Conservation (phyloP, 495 filamentous ascomycete species). For the Aspergillus coremiiformis region DNA sequence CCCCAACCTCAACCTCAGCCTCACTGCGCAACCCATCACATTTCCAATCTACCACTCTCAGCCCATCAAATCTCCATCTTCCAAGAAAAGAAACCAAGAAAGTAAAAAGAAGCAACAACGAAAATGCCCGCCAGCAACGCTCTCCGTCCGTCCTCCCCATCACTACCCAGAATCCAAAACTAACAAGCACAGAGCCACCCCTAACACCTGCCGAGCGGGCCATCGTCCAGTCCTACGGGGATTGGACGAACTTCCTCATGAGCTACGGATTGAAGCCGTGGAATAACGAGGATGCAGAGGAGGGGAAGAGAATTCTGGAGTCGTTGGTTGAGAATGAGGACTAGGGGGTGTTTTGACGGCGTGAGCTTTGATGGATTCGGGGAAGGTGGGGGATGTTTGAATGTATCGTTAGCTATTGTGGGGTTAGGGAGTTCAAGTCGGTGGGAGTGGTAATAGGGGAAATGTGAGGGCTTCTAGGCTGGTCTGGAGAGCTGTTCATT, state of each 20-base stretch:
- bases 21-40: not conserved
- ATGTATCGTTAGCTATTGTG: no score
- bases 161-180: not conserved
- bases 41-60: not conserved
- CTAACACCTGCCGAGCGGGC: conserved; percentile 22
- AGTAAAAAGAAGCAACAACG: not conserved
- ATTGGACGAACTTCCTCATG: conserved; percentile 25
- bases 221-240: conserved; percentile 28
- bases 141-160: not conserved
- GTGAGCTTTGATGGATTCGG: no score
- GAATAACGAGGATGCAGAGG: conserved; percentile 20
- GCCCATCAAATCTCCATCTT: not conserved
- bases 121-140: not conserved
- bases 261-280: conserved; percentile 25
- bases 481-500: no score
- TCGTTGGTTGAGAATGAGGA: not conserved
- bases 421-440: no score
- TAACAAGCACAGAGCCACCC: conserved; percentile 21
- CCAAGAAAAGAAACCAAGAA: not conserved
- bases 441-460: no score
- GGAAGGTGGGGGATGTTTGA: no score
- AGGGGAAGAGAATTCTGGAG: conserved; percentile 20
- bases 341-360: no score
- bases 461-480: no score
- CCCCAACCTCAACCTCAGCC: no score